A percentile compares a stretch with the other conserved stretches of the same genome.
These are phyloP conservation scores for Aureobasidium sp. DNA, from an alignment of 2,329 filamentous ascomycete species.

Conservation along the genomic window DNA sequence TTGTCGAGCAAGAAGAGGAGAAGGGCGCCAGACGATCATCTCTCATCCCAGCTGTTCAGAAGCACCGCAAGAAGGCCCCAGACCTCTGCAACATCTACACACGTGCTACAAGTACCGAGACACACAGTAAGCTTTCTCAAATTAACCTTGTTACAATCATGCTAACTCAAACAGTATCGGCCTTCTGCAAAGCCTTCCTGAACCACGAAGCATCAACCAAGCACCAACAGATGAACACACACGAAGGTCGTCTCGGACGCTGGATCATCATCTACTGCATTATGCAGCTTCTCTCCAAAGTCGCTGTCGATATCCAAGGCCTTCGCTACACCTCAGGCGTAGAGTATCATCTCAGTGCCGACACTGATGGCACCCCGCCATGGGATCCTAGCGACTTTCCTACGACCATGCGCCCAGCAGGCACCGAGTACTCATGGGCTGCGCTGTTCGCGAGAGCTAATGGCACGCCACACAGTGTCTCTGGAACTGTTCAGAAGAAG, in stretches of 20 bases:
- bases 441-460: neutral
- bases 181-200: conserved; percentile 21
- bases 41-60: conserved; percentile 1
- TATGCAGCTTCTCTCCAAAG: conserved; percentile 32
- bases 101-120: neutral
- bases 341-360: conserved; percentile 32
- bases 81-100: neutral
- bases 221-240: conserved; percentile 26
- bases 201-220: conserved; percentile 31
- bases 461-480: neutral
- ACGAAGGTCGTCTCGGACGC: conserved; percentile 34
- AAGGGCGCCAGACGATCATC: neutral
- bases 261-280: conserved; percentile 37
- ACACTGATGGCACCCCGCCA: conserved; percentile 17
- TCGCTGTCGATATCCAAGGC: conserved; percentile 33
- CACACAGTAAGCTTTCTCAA: neutral
- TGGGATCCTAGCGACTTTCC: conserved; percentile 13
- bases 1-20: neutral
- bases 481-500: neutral
- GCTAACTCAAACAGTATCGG: conserved; percentile 1
- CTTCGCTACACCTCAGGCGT: conserved; percentile 30
- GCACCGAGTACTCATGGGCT: neutral
- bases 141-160: neutral
- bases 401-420: neutral
- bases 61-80: neutral